Evolutionary conservation across 1,284 basidiomycete genomes (phyloP), one percentile per base, ranked within the genome.

Genomic region (Pseudomicrostroma phylloplanum): DNA sequence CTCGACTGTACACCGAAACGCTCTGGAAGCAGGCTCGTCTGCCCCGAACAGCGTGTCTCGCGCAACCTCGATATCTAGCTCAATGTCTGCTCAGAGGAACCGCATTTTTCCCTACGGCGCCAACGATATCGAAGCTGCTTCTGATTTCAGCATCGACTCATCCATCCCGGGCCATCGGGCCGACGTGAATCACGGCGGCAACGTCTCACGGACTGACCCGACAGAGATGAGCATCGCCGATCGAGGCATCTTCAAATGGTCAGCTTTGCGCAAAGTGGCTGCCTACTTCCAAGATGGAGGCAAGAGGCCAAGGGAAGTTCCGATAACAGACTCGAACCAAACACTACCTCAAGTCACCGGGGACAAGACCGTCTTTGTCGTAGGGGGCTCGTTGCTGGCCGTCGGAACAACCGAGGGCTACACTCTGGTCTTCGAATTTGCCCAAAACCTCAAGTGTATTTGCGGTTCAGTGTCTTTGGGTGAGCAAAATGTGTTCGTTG

Each of bases 351-450:
- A 54, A 54, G 25, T 19, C 21, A 25, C 26, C 6, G 51, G 51
- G 2, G 51, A 21, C 51, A 21, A 54, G 13, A 91, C 88, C 0
- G 89, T 90, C 12, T 80, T 97, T 61, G 67, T 67, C 17, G 87
- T 89, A 9, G 89, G 89, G 11, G 90, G 90, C 69, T 93, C 92
- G 0, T 81, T 96, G 64, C 86, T 99, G 41, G 96, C 91, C 65
- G 83, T 97, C 4, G 96, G 96, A 3, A 92, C 89, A 0, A 86
- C 88, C 54, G 81, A 82, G 23, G 96, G 93, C 6, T 86, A 84
- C 73, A 84, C 89, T 40, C 83, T 88, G 55, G 89, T 96, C 0
- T 94, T 92, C 79, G 90, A 92, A 76, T 96, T 96, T 79, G 60
- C 67, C 11, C 93, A 97, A 77, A 87, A 88, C 1, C 76, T 94